Base-by-base conservation (phyloP, 1,284 basidiomycete species). In the Mycosarcoma mackinlayi region DNA sequence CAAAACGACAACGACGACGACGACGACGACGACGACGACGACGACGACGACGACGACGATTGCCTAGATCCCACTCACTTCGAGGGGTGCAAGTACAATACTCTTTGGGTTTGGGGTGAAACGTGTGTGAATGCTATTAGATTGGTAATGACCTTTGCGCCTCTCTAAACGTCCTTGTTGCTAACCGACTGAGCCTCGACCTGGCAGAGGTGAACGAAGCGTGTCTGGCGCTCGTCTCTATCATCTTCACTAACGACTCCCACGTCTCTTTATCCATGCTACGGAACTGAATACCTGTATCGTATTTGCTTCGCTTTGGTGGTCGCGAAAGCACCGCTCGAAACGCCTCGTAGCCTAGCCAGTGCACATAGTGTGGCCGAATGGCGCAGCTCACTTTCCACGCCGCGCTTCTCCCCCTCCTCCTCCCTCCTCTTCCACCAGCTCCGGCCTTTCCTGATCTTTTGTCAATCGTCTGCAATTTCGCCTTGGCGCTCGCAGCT, bases 271-370 rank as follows among this genome's bases (percentile, higher is more conserved):
- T 24, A n/a, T 65, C 51, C 3, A 59, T 8, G 6, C 56, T 33
- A 5, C 56, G 40, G 14, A 31, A 21, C 3, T 33, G 39, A 2
- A 38, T 35, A 23, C 42, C 41, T 27, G 13, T 42, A 25, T 9
- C 3, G 3, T 16, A n/a, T n/a, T n/a, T n/a, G n/a, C n/a, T n/a
- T n/a, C n/a, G n/a, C n/a, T n/a, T n/a, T n/a, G n/a, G n/a, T n/a
- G n/a, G 50, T 9, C 31, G 23, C 2, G 25, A 41, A 3, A 72
- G 21, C 9, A 68, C 57, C 4, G 34, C 28, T 13, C 48, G 28
- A 42, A 77, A 77, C 3, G 72, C 75, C 18, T 49, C 34, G 30
- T 51, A 68, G 0, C 72, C 75, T 25, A 77, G 39, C 75, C 75
- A 77, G 19, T 75, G 63, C 21, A 75, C 58, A 25, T 58, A 51